A percentile compares a stretch with the other conserved stretches of the same genome.
phyloP scores from a whole-genome alignment of 176 grass and related monocot genomes.

The Ananas comosus region DNA sequence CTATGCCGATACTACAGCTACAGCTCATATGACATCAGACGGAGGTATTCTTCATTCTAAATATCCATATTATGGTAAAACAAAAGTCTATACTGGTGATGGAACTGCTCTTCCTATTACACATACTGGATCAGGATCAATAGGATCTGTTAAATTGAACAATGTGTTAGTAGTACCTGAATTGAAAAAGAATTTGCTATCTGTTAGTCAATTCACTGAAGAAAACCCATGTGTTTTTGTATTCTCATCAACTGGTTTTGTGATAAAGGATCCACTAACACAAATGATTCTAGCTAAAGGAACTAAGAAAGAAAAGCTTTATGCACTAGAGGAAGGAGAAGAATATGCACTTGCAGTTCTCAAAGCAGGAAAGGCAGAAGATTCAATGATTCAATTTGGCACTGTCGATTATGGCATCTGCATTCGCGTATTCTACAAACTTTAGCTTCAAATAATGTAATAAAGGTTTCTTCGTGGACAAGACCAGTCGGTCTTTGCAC shows the following conservation, averaged over 20 bases:
- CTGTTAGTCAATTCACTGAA: neutral
- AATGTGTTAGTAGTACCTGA: conserved; percentile 2
- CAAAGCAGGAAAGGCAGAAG: neutral
- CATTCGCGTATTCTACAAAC: too few species aligned
- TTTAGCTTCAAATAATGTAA: neutral
- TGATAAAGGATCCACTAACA: neutral
- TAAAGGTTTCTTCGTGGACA: neutral
- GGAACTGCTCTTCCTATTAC: conserved; percentile 1
- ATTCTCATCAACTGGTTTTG: neutral
- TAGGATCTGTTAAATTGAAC: neutral
- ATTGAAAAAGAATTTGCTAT: conserved; percentile 11
- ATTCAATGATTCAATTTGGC: conserved; percentile 8
- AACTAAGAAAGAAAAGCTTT: neutral
- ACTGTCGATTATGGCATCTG: neutral
- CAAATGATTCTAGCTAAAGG: neutral
- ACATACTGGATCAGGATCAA: neutral
- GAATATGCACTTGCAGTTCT: too few species aligned
- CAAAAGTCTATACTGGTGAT: neutral
- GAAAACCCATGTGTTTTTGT: neutral
- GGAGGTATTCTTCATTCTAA: too few species aligned
- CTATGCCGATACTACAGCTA: too few species aligned
- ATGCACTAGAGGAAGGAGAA: neutral
- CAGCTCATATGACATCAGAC: too few species aligned
- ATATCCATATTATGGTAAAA: neutral
- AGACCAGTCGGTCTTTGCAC: neutral